Base-by-base conservation (phyloP, 106 monocot genomes). In the Ottelia alismoides region DNA sequence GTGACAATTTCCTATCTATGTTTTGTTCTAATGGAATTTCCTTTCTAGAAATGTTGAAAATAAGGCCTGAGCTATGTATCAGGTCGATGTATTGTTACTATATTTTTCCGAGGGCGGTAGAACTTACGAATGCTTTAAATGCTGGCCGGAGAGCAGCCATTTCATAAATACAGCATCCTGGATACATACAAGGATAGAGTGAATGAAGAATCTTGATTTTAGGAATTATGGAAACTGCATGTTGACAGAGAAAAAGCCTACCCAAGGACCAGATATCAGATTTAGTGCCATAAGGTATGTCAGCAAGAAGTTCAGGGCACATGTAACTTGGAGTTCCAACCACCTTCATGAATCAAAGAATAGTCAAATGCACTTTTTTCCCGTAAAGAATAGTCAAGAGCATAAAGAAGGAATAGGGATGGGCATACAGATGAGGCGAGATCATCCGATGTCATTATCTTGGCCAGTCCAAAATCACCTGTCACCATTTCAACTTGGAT, bases 251-350 rank as follows among this genome's bases (percentile, higher is more conserved):
- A 46, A 50, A 53, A 11, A 16, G 14, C 22, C 62, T 83, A 98
- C 98, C 98, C 58, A 98, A 73, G 64, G 98, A 98, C 98, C 98
- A 98, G 22, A 98, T 90, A 66, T 98, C 98, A 40, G 98, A 98
- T 19, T 98, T 98, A 31, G 79, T 76, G 49, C 98, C 98, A 82
- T 98, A 98, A 28, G 98, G 98, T 74, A 98, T 79, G 67, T 98
- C 98, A 65, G 90, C 98, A 40, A 98, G 85, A 79, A 98, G 85
- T 65, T 98, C 98, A 28, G 98, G 98, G 60, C 98, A 98, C 98
- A 98, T 98, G 52, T 98, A 98, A 47, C 98, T 90, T 1, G 98
- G 98, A 67, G 98, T 98, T 60, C 98, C 98, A 30, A 98, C 98
- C 67, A 98, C 82, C 98, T 16, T 60, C 6, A 61, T 16, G 23